These are phyloP conservation scores for Fusarium sp. DNA, from an alignment of 2,329 filamentous ascomycete genomes.

Conservation along the genomic window DNA sequence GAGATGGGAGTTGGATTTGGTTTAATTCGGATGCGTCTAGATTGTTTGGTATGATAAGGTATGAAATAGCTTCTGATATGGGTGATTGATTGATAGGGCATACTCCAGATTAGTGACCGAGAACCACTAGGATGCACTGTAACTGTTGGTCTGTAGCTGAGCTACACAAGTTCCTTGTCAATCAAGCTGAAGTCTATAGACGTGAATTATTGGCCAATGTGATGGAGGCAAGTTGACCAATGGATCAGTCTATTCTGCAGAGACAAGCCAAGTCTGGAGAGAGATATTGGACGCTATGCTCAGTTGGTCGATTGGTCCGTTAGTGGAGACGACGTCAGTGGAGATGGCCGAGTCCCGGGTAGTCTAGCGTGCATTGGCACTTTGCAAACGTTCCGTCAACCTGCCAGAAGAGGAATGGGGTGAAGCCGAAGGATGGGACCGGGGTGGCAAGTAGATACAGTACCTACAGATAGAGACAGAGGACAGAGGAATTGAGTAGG, in stretches of 20 bases:
- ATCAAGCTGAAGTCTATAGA: background rate
- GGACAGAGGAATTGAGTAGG: background rate
- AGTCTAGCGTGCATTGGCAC: conserved; percentile 25
- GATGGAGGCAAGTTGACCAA: conserved; percentile 7
- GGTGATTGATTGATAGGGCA: background rate
- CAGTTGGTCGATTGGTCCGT: conserved; percentile 15
- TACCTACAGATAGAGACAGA: background rate
- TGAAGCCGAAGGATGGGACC: conserved; percentile 37
- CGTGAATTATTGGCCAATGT: background rate
- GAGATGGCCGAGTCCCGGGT: conserved; percentile 12
- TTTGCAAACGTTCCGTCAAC: conserved; percentile 45
- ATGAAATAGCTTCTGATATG: background rate
- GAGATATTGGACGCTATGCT: conserved; percentile 5
- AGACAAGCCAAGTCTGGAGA: background rate
- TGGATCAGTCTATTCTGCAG: background rate
- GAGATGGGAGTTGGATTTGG: conserved; percentile 14
- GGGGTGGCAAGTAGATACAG: conserved; percentile 16
- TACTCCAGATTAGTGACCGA: conserved; percentile 6
- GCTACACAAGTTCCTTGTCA: conserved; percentile 25
- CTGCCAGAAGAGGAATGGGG: conserved; percentile 43
- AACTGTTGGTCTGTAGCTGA: background rate
- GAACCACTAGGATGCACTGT: background rate
- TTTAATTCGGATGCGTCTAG: conserved; percentile 12
- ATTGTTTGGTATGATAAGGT: conserved; percentile 1
- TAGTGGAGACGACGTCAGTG: conserved; percentile 30